These are phyloP conservation scores for Viola odorata DNA, from an alignment of 345 rosid species.

Conservation along the genomic window DNA sequence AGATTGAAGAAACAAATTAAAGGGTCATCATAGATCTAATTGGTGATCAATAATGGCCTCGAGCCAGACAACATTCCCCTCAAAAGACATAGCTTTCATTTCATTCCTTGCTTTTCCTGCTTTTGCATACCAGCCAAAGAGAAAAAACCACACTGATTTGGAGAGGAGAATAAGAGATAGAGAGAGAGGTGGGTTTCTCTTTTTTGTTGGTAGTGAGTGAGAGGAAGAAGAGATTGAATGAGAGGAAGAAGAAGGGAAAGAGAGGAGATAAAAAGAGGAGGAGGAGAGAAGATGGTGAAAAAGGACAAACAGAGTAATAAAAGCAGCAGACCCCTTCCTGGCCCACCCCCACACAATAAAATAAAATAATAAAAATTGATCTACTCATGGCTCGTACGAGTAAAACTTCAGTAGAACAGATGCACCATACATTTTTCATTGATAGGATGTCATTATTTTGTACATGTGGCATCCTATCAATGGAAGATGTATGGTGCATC, in stretches of 20 bases:
- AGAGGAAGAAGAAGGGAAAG: slow-evolving; percentile 1
- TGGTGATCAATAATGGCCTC: slow-evolving; percentile 40
- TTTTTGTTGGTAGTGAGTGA: not conserved
- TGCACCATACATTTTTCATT: too few species aligned
- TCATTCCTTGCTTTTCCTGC: not conserved
- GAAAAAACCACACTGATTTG: not conserved
- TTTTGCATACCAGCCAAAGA: slow-evolving; percentile 11
- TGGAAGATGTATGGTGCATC: too few species aligned
- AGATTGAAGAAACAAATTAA: not conserved
- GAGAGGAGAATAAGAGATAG: not conserved
- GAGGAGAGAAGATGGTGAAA: slow-evolving; percentile 19
- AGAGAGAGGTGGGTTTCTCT: too few species aligned
- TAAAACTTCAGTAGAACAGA: too few species aligned
- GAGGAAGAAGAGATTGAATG: not conserved
- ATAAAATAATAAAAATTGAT: too few species aligned
- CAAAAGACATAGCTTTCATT: slow-evolving; percentile 51
- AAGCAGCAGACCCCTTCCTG: slow-evolving; percentile 25
- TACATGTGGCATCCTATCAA: too few species aligned
- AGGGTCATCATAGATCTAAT: slow-evolving; percentile 16
- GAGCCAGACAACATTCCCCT: slow-evolving; percentile 98
- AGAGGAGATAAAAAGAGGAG: slow-evolving; percentile 25
- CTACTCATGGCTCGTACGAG: too few species aligned
- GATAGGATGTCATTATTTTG: too few species aligned
- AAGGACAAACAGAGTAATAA: slow-evolving; percentile 45
- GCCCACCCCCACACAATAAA: slow-evolving; percentile 3